Percentiles rank a stretch among this genome's conserved stretches.
Evolutionary conservation across 179 eudicot species (phyloP).

Genomic region (Patellifolia procumbens): DNA sequence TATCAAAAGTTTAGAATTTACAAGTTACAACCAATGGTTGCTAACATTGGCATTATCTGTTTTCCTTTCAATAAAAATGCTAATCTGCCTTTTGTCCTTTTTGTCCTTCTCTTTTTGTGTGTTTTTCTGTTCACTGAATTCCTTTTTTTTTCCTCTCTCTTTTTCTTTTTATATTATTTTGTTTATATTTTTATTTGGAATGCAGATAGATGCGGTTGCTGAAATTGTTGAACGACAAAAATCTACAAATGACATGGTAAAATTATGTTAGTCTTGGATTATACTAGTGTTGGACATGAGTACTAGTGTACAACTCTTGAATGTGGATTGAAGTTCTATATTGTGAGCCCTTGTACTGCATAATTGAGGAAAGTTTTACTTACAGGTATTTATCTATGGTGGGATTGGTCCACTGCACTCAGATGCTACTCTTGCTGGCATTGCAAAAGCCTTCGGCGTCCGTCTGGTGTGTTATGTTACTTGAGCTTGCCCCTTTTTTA

Average conservation of each 20-base stretch:
- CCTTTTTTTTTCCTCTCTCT: neutral
- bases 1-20: neutral
- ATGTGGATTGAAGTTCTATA: neutral
- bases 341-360: neutral
- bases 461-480: conserved; percentile 56
- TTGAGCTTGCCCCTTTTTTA: conserved; percentile 1
- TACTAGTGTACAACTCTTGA: neutral
- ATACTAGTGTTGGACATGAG: neutral
- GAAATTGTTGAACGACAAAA: conserved; percentile 79
- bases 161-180: too few species aligned
- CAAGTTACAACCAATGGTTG: neutral
- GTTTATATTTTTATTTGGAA: conserved; percentile 10
- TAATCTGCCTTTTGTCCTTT: neutral
- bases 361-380: conserved; percentile 15
- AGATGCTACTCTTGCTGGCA: conserved; percentile 86
- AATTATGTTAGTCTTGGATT: neutral
- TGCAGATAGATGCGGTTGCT: conserved; percentile 94
- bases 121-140: conserved; percentile 1
- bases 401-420: conserved; percentile 93
- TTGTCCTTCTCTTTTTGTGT: neutral
- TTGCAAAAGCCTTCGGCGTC: conserved; percentile 97
- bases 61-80: neutral
- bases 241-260: conserved; percentile 82
- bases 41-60: neutral
- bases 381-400: conserved; percentile 91